Conservation (phyloP, 345 rosid genomes). For the Brassica napus region Da-Ae NC_063447.1:39237001-39237500, state of each 20-base stretch:
- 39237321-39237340: constrained; percentile 44
- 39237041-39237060: not conserved
- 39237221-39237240: constrained; percentile 91
- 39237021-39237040: not conserved
- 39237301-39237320: not conserved
- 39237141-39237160: constrained; percentile 17
- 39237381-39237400: constrained; percentile 34
- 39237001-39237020: not conserved
- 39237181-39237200: constrained; percentile 55
- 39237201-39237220: constrained; percentile 46
- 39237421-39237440: constrained; percentile 61
- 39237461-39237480: constrained; percentile 11
- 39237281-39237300: constrained; percentile 22
- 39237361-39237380: constrained; percentile 89
- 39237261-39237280: constrained; percentile 37
- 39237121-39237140: not conserved
- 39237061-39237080: not conserved
- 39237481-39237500: constrained; percentile 17
- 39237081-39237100: constrained; percentile 4
- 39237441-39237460: constrained; percentile 20
- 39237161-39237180: constrained; percentile 30
- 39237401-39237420: constrained; percentile 64
- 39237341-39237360: constrained; percentile 65
- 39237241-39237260: constrained; percentile 64
- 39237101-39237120: not conserved